Base-by-base conservation (phyloP, 73 alveolate species). In the Paramecium bursaria region DNA sequence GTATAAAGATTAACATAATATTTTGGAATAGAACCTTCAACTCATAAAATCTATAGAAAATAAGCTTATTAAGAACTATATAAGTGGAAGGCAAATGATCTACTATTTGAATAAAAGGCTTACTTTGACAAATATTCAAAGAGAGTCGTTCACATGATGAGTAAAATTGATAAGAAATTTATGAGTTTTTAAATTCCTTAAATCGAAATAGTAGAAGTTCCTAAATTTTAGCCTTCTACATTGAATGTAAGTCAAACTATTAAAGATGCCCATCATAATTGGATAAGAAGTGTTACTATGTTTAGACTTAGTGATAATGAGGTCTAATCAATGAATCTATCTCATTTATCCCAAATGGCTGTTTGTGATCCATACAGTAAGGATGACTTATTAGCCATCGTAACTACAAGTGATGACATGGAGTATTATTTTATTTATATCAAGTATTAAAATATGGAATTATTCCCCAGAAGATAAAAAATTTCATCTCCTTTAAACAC, bases 401-500 rank as follows among this genome's bases (percentile, higher is more conserved):
- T 67, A 1, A 67, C 82, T 5, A 67, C 82, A 15, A 67, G 82
- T 67, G 82, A 67, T 67, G 82, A 67, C 44, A 67, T 67, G 82
- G 82, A 67, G n/a, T n/a, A n/a, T n/a, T n/a, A n/a, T n/a, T n/a
- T n/a, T n/a, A n/a, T n/a, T n/a, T n/a, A n/a, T n/a, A n/a, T n/a
- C n/a, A n/a, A n/a, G n/a, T 21, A 67, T 67, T 35, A 67, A 67
- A 21, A 42, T 67, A 17, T 67, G 82, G 82, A 5, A 25, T 0
- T 42, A 67, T 67, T 67, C 82, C 10, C 82, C 82, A 25, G 82
- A 67, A 39, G 82, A 67, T 17, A 42, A 67, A 9, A 31, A 67
- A 67, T 67, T 67, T 67, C 82, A 67, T 67, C 25, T 42, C 2
- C 27, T 67, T 21, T 42, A 42, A 17, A 67, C 55, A 14, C 17